Evolutionary conservation across 2,329 filamentous ascomycete species (phyloP), one percentile per base, ranked within the genome.

Genomic region (Massarina eburnea): DNA sequence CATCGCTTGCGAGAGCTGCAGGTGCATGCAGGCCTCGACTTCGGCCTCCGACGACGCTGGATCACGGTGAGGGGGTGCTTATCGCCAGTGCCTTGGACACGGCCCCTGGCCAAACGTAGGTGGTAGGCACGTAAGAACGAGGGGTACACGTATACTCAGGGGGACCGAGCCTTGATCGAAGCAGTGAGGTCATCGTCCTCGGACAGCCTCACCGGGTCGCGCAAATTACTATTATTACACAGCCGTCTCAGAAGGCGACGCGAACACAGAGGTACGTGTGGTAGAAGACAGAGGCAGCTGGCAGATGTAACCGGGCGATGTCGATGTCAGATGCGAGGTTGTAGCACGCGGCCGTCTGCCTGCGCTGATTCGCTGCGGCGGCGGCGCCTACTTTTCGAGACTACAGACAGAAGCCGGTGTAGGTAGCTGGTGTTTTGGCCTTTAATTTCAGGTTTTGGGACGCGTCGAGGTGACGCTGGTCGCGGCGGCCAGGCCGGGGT

Each of bases 341-440:
- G 39, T 41, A 15, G 29, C 20, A 21, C 38, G 29, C 29, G 15
- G 29, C 24, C 10, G 3, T 18, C 19, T 17, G 22, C 22, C n/a
- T 24, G 41, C 12, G 27, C 27, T 38, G 33, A 43, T 43, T 43
- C 41, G 41, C 41, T 38, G 32, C 20, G 20, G 41, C 9, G 22
- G 32, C 39, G 39, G 29, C 38, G 10, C 22, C 19, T n/a, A 20
- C 20, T 14, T 22, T 20, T 22, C 18, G 17, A 14, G 9, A 10
- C 39, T 42, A 30, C 27, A 42, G 27, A 10, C 10, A 22, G 17
- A 26, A 26, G 6, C 26, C 24, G 27, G 8, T 41, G 39, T 33
- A 33, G 17, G 6, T n/a, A n/a, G n/a, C n/a, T n/a, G 39, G 39
- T 9, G 18, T 14, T 22, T 17, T n/a, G 8, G 26, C 29, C 29